A percentile compares a stretch with the other conserved stretches of the same genome.
Conservation (phyloP, 345 rosid species). For the Physaria fendleri region DNA sequence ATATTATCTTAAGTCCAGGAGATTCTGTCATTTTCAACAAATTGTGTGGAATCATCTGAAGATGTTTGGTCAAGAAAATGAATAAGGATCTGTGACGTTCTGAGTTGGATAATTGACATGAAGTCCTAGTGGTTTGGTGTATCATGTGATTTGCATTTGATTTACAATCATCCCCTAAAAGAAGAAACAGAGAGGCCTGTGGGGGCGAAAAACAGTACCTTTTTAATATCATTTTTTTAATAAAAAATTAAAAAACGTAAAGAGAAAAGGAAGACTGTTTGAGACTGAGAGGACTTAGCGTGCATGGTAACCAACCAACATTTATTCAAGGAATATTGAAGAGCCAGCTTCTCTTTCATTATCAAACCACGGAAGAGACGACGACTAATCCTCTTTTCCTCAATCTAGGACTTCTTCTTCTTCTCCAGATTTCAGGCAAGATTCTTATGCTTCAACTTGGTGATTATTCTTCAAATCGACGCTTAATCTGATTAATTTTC, state of each 20-base stretch:
- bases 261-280: background rate
- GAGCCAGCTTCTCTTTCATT: background rate
- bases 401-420: background rate
- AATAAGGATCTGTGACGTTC: slow-evolving; percentile 2
- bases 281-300: background rate
- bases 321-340: slow-evolving; percentile 2
- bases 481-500: background rate
- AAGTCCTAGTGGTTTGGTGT: background rate
- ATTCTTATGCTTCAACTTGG: background rate
- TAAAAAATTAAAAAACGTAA: too few relatives aligned
- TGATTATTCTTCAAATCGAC: slow-evolving; percentile 7
- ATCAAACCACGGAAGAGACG: background rate
- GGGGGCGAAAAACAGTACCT: too few relatives aligned
- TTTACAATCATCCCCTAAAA: too few relatives aligned
- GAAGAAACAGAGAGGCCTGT: too few relatives aligned
- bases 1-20: slow-evolving; percentile 1
- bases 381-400: background rate
- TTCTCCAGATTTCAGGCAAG: background rate
- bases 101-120: background rate
- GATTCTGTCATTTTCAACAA: slow-evolving; percentile 11
- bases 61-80: background rate
- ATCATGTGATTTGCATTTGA: slow-evolving; percentile 5
- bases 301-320: slow-evolving; percentile 30
- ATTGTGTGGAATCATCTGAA: slow-evolving; percentile 3
- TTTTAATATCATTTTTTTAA: too few relatives aligned